Conservation (phyloP, 306 rosid species). For the Morella rubra region DNA sequence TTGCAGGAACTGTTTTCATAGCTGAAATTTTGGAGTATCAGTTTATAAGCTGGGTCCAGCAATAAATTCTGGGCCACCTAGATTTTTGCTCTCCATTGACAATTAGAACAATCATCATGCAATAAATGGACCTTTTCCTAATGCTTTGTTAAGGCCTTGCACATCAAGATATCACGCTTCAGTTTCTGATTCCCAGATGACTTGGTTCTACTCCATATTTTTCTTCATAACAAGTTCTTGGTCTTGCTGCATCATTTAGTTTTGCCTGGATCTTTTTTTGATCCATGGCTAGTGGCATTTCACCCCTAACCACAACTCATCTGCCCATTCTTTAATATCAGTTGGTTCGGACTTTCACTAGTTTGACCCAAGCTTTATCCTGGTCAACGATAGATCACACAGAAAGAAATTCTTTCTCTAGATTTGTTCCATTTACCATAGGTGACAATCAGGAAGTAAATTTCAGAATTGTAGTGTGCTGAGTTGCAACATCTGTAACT, state of each 20-base stretch:
- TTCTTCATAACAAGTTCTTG: neutral
- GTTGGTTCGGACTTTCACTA: too few relatives aligned
- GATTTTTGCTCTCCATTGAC: slow-evolving; percentile 2
- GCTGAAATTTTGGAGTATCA: neutral
- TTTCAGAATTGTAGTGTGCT: neutral
- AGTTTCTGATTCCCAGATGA: neutral
- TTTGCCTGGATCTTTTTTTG: neutral
- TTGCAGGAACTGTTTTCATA: neutral
- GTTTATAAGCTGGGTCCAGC: neutral
- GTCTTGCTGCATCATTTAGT: neutral
- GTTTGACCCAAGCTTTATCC: too few relatives aligned
- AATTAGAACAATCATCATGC: neutral
- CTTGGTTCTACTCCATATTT: slow-evolving; percentile 7
- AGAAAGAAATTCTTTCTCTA: neutral
- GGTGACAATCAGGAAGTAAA: neutral
- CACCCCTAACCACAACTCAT: too few relatives aligned
- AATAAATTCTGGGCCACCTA: neutral
- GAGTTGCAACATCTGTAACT: neutral
- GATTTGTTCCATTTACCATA: neutral
- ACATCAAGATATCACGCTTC: neutral
- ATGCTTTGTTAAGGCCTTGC: slow-evolving; percentile 1
- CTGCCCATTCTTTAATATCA: too few relatives aligned
- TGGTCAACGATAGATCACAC: too few relatives aligned
- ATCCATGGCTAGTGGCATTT: neutral
- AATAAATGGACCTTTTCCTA: neutral